Conservation (phyloP, 2,329 filamentous ascomycete genomes). For the Penicillium sp. region DNA sequence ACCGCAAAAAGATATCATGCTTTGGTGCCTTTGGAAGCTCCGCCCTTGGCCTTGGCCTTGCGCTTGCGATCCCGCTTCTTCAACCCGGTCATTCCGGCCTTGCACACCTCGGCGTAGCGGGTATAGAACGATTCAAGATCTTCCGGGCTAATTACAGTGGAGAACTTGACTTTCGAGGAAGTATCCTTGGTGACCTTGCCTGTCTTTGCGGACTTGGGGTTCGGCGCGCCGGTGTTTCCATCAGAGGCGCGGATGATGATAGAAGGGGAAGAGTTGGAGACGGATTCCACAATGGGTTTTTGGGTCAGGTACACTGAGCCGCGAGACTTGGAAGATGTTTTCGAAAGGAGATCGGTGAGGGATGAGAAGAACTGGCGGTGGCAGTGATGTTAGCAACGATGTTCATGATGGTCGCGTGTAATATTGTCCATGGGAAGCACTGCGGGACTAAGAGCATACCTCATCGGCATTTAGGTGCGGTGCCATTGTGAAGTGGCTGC, state of each 20-base stretch:
- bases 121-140: constrained; percentile 74
- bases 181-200: constrained; percentile 37
- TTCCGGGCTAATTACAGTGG: constrained; percentile 72
- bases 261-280: constrained; percentile 62
- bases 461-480: constrained; percentile 40
- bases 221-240: constrained; percentile 54
- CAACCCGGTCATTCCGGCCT: constrained; percentile 76
- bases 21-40: constrained; percentile 30
- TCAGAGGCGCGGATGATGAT: constrained; percentile 80
- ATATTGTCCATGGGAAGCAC: constrained; percentile 1
- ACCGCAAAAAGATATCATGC: constrained; percentile 17
- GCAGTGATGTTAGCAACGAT: constrained; percentile 14
- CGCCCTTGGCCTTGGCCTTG: constrained; percentile 53
- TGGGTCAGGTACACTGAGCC: constrained; percentile 44
- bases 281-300: constrained; percentile 35
- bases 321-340: constrained; percentile 35
- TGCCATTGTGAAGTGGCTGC: constrained; percentile 24
- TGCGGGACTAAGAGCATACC: constrained; percentile 24
- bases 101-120: constrained; percentile 85
- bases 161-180: constrained; percentile 61
- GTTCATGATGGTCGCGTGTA: constrained; percentile 9
- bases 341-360: constrained; percentile 37
- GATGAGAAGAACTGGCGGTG: constrained; percentile 40
- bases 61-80: constrained; percentile 81
- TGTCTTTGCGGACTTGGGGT: constrained; percentile 34